Evolutionary conservation across 169 alveolate genomes (phyloP), one percentile per base, ranked within the genome.

Genomic region (Cytauxzoon felis): DNA sequence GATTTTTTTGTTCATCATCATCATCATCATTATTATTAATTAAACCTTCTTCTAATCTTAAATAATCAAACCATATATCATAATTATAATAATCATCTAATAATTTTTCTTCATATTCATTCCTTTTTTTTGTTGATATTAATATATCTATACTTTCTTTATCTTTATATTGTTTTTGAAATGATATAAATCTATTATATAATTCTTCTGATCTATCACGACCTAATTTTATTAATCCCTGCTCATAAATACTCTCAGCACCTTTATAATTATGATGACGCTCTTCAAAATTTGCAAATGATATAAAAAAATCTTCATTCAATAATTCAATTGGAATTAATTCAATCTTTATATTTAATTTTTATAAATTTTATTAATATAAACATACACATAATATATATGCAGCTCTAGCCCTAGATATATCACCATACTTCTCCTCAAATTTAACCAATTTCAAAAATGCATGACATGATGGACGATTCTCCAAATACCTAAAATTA

Each of bases 61-160:
- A 82, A 78, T 93, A 93, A 84, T 95, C 98, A 82, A 96, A 94
- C 98, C 99, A 96, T 47, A 88, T 76, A 75, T 96, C 99, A 88
- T 95, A 96, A 83, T 94, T 93, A 68, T 64, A 81, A 30, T 90
- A 90, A 60, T 90, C 79, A 52, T 89, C 86, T 38, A 95, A 54
- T 34, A 87, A 63, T 40, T 16, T 67, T 52, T 84, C 90, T 40
- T 89, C 93, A 68, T 90, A 92, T 16, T 79, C 82, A 64, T 88
- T 87, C 16, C 94, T 80, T 71, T 91, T 88, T 65, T 90, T 88
- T 29, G 80, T 68, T 43, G 86, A 58, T 21, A 92, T 80, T 4
- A 91, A 89, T 51, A 87, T 88, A 72, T 95, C 97, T 13, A 96
- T 86, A 38, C 92, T 95, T 36, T 93, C 97, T 54, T 80, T 88